Conservation (phyloP, 2,329 filamentous ascomycete genomes). For the Cercospora sp. region DNA sequence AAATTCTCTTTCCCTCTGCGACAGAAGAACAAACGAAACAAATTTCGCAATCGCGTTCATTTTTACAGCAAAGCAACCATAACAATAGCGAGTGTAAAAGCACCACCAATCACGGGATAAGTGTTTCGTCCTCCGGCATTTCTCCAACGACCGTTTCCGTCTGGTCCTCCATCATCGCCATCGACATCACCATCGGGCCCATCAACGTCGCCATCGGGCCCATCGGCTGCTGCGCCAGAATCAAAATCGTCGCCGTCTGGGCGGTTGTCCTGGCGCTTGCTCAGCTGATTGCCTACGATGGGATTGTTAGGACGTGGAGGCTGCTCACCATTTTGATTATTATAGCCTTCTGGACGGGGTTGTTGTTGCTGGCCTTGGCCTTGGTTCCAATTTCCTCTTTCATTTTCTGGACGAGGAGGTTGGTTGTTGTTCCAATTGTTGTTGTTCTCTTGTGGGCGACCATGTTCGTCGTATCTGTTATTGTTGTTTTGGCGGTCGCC, state of each 20-base stretch:
- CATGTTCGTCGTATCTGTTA: neutral
- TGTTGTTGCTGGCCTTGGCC: neutral
- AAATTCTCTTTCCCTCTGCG: neutral
- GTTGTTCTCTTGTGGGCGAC: neutral
- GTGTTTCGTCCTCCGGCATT: constrained; percentile 15
- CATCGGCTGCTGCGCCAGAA: neutral
- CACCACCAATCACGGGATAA: constrained; percentile 7
- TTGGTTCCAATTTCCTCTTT: neutral
- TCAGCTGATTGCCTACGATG: neutral
- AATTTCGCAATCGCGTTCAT: neutral
- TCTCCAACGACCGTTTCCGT: neutral
- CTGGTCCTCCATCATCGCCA: constrained; percentile 1
- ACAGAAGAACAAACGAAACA: neutral
- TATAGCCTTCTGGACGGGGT: neutral
- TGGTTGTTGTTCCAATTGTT: neutral
- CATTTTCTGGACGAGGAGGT: neutral
- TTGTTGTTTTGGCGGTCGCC: neutral
- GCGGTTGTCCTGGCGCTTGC: neutral
- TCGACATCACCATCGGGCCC: too few species aligned
- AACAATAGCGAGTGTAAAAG: constrained; percentile 8
- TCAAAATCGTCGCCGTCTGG: neutral
- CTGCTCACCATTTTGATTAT: neutral
- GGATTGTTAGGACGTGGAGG: neutral
- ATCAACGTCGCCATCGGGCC: neutral
- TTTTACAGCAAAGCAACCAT: constrained; percentile 14